phyloP scores from a whole-genome alignment of 1,139 yeast genomes.

The Hemisphaericaspora lyxosophila region DNA sequence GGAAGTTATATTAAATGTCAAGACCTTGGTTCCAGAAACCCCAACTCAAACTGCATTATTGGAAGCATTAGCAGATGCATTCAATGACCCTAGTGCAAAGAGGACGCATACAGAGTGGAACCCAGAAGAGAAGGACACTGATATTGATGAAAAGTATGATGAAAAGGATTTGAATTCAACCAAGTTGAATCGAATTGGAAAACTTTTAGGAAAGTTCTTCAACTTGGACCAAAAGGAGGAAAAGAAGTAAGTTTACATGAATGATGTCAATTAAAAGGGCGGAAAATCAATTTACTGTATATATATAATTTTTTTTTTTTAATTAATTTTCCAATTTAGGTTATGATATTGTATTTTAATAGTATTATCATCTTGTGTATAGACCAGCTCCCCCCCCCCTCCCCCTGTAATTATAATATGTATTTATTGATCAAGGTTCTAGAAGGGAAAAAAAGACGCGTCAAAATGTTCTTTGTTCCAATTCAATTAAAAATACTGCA shows the following conservation, averaged over 20 bases:
- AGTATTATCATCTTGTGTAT: no score
- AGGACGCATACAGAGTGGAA: constrained; percentile 63
- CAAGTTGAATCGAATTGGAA: constrained; percentile 59
- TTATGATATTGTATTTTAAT: no score
- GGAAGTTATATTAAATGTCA: constrained; percentile 71
- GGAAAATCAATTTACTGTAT: no score
- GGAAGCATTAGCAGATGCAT: constrained; percentile 92
- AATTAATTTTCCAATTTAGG: no score
- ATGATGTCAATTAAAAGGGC: no score
- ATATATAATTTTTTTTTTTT: no score
- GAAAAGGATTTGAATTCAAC: constrained; percentile 55
- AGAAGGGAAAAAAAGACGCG: no score
- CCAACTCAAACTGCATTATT: constrained; percentile 90
- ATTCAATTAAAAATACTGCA: no score
- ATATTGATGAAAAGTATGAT: constrained; percentile 25
- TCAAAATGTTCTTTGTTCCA: no score
- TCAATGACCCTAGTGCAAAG: constrained; percentile 76
- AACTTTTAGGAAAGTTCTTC: constrained; percentile 62
- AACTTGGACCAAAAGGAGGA: constrained; percentile 42
- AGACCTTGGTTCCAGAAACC: constrained; percentile 70
- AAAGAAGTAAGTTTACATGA: constrained; percentile 10
- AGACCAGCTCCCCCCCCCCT: no score
- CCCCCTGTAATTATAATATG: no score
- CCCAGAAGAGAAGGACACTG: constrained; percentile 23
- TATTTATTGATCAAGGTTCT: no score